Base-by-base conservation (phyloP, 495 filamentous ascomycete genomes). In the Talaromyces wortmannii region DNA sequence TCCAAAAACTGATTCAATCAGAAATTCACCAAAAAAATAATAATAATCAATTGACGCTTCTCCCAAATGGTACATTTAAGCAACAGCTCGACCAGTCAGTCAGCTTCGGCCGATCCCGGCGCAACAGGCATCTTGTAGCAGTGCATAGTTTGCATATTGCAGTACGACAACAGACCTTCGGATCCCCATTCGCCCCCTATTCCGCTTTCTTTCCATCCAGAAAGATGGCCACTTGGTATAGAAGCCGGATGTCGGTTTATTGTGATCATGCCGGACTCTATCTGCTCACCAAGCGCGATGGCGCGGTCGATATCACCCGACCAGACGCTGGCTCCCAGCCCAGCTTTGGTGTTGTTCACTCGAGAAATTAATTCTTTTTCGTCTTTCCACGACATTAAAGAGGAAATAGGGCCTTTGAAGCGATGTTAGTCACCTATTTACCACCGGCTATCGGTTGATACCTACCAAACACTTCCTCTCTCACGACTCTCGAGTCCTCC, bases 131-230 rank as follows among this genome's bases (percentile, higher is more conserved):
- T 11, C 11, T 50, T 48, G 17, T 55, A 43, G 6, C 45, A 50
- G 29, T 62, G 57, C 46, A 59, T 49, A 17, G 57, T 56, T 68
- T 84, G 77, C 18, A 74, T 72, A 55, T 86, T 81, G 56, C 69
- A 71, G 61, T 81, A 86, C 17, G 73, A 68, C 60, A 82, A 64
- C 51, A 85, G 57, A 0, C 83, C 83, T 45, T 75, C 74, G 50
- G 70, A 68, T n/a, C 78, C 78, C 64, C 81, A 78, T 64, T 85
- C 83, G 7, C 77, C 79, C 6, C 83, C 83, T 49, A 84, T 76
- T 8, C 84, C 84, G 55, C 74, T 79, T 60, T 84, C 76, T 73
- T 87, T 86, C 65, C 80, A 76, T 16, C 84, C 84, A 23, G 66
- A 72, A 57, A 87, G 83, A 61, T 74, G 75, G 4, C 77, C 79